These are phyloP conservation scores for Flaveria sonorensis DNA, from an alignment of 129 eudicot genomes.

Conservation along the genomic window DNA sequence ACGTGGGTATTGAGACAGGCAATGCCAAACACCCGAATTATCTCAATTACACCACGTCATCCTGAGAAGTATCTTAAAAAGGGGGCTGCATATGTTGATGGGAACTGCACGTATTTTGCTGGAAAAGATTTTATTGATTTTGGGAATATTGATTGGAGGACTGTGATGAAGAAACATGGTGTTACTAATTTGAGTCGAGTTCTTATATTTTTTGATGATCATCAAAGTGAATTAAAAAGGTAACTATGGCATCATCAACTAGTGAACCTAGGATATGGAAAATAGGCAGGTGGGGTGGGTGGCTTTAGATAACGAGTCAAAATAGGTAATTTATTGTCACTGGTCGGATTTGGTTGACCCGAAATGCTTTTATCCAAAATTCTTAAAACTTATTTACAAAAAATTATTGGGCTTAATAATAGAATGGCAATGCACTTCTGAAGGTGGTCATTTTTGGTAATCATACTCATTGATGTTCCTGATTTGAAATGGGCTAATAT, in stretches of 20 bases:
- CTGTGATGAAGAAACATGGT: conserved; percentile 76
- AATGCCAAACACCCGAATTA: conserved; percentile 82
- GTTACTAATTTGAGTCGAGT: conserved; percentile 66
- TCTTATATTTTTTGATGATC: conserved; percentile 92
- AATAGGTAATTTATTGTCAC: neutral
- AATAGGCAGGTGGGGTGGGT: neutral
- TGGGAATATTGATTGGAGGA: conserved; percentile 82
- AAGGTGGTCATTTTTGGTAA: neutral
- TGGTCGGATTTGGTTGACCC: neutral
- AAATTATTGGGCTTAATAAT: neutral
- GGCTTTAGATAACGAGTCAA: neutral
- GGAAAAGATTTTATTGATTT: conserved; percentile 96
- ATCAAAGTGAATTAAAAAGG: conserved; percentile 96
- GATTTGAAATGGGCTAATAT: neutral
- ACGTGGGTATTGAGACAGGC: conserved; percentile 99
- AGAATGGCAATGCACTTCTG: neutral
- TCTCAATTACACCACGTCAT: conserved; percentile 93
- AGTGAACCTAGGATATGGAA: conserved; percentile 3
- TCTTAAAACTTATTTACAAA: neutral
- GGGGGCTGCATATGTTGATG: conserved; percentile 95
- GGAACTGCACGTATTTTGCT: conserved; percentile 95
- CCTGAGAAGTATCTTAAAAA: conserved; percentile 93
- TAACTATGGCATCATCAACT: conserved; percentile 9
- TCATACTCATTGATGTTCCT: neutral
- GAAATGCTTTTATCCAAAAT: neutral